Percentiles rank a stretch among this genome's conserved stretches.
These are phyloP conservation scores for Metahyphopichia silvanorum DNA, from an alignment of 805 yeast genomes.

Conservation along the genomic window DNA sequence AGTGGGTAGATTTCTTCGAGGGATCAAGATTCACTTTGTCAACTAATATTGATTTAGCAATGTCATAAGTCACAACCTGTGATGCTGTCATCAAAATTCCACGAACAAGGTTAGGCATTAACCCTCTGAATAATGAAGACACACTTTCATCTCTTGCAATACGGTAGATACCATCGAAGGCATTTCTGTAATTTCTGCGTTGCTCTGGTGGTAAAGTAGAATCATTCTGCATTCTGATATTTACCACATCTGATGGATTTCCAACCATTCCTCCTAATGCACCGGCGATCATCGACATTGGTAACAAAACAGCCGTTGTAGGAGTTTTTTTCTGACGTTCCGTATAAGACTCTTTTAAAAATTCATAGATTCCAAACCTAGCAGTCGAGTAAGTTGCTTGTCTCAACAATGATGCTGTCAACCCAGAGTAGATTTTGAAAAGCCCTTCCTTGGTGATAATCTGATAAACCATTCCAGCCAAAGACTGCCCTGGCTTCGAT, in stretches of 20 bases:
- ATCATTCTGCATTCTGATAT: conserved; percentile 90
- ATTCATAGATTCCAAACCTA: conserved; percentile 83
- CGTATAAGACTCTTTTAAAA: conserved; percentile 53
- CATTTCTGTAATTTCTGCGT: conserved; percentile 73
- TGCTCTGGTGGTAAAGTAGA: conserved; percentile 59
- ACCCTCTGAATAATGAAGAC: conserved; percentile 63
- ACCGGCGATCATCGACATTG: conserved; percentile 84
- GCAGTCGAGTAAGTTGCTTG: conserved; percentile 88
- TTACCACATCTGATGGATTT: conserved; percentile 84
- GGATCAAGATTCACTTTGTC: conserved; percentile 50
- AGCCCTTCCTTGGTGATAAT: conserved; percentile 64
- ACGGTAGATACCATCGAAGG: conserved; percentile 68
- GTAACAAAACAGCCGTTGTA: conserved; percentile 58
- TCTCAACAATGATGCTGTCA: conserved; percentile 76
- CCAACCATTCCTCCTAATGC: conserved; percentile 83
- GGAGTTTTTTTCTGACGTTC: conserved; percentile 45
- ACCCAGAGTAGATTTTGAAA: conserved; percentile 74
- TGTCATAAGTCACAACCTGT: conserved; percentile 85
- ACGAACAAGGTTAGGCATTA: conserved; percentile 72
- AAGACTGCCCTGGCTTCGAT: conserved; percentile 56
- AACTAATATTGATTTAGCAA: conserved; percentile 62
- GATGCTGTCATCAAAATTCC: conserved; percentile 89
- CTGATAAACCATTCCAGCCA: conserved; percentile 57
- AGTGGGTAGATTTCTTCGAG: conserved; percentile 65
- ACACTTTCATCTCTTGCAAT: conserved; percentile 61